Conservation (phyloP, 2,329 filamentous ascomycete genomes). For the Teratosphaeria viscida region DNA sequence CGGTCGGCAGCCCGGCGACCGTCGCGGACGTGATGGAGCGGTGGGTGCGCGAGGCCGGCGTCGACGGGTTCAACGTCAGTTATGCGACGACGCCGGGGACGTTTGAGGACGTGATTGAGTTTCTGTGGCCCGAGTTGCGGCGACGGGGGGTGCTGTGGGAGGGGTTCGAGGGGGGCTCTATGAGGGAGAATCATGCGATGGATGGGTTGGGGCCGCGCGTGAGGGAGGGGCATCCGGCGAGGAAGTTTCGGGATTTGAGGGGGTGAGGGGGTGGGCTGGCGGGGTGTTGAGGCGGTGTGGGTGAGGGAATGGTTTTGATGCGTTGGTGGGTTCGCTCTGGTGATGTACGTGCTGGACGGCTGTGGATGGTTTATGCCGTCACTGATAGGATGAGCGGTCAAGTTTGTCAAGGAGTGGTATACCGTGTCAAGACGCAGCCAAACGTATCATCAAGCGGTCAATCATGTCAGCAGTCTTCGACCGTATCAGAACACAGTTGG, state of each 20-base stretch:
- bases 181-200: constrained; percentile 46
- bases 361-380: too few species aligned
- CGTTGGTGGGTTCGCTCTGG: background rate
- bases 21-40: constrained; percentile 41
- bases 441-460: too few species aligned
- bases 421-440: too few species aligned
- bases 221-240: constrained; percentile 18
- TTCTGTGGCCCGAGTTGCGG: constrained; percentile 54
- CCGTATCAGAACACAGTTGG: too few species aligned
- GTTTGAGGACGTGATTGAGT: constrained; percentile 57
- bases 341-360: too few species aligned
- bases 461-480: too few species aligned
- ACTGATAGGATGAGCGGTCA: too few species aligned
- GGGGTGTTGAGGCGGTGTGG: too few species aligned
- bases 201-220: constrained; percentile 14
- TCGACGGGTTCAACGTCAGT: constrained; percentile 66
- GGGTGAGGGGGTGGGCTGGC: background rate
- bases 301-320: background rate
- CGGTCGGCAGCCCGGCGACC: constrained; percentile 53
- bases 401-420: too few species aligned
- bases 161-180: constrained; percentile 45
- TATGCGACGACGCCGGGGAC: constrained; percentile 58
- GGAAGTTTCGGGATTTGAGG: constrained; percentile 3
- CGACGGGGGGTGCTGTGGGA: constrained; percentile 48
- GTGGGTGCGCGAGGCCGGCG: constrained; percentile 58